Evolutionary conservation across 78 protist genomes (phyloP).

Genomic region (Monocercomonoides exilis): DNA sequence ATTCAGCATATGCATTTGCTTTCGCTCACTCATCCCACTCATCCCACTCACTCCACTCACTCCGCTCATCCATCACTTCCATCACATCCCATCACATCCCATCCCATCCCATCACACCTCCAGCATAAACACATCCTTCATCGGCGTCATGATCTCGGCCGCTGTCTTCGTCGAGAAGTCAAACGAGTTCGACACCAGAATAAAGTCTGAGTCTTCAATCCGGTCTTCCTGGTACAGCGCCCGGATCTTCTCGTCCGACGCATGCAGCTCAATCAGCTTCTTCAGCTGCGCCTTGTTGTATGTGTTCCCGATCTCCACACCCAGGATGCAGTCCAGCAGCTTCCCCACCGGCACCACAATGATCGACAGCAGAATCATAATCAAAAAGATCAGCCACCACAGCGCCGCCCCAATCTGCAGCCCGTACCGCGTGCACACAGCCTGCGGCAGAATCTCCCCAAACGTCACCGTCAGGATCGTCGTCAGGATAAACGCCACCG

Average conservation of each 20-base stretch:
- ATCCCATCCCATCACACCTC: background rate
- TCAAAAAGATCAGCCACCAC: background rate
- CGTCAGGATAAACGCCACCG: too few species aligned
- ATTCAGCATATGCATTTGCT: too few species aligned
- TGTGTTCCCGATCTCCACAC: background rate
- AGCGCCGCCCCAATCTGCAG: background rate
- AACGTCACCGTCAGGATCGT: background rate
- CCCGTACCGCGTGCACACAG: constrained; percentile 7
- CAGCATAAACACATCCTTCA: background rate
- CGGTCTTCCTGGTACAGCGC: background rate
- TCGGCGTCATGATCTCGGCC: constrained; percentile 2
- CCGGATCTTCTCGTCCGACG: background rate
- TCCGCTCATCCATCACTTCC: too few species aligned
- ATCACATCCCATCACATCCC: too few species aligned
- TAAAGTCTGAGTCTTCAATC: too few species aligned
- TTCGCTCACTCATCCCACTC: too few species aligned
- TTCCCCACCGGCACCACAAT: constrained; percentile 1
- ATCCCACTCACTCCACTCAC: too few species aligned
- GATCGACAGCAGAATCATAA: background rate
- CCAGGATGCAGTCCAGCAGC: constrained; percentile 5
- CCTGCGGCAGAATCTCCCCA: constrained; percentile 9
- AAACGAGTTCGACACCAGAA: background rate
- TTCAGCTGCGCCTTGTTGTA: background rate
- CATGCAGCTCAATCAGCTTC: background rate
- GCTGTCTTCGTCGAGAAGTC: background rate